Conservation (phyloP, 139 green algal genomes). For the Micractinium sp. region DNA sequence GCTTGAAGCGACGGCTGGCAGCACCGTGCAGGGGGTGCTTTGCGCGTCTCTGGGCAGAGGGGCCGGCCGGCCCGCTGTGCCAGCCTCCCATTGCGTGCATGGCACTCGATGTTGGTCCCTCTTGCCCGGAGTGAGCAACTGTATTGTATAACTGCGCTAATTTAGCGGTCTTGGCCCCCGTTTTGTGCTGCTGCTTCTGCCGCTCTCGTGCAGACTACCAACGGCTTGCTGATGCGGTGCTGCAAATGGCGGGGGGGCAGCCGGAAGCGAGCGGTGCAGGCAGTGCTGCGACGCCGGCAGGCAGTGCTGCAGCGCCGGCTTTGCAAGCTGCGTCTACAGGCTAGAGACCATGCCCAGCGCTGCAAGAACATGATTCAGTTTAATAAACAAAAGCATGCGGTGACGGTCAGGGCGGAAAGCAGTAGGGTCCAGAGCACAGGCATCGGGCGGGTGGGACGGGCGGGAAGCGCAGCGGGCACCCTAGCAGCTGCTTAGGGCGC, state of each 20-base stretch:
- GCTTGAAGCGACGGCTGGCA: too few relatives aligned
- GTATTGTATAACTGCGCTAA: background rate
- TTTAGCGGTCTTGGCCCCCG: background rate
- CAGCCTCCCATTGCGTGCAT: too few relatives aligned
- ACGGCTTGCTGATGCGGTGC: constrained; percentile 8
- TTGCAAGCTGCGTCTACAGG: background rate
- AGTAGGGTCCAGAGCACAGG: too few relatives aligned
- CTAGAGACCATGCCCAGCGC: background rate
- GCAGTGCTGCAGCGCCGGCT: background rate
- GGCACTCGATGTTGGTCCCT: background rate
- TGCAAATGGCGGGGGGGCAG: background rate
- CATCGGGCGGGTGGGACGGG: too few relatives aligned
- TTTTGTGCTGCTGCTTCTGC: background rate
- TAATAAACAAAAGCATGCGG: too few relatives aligned
- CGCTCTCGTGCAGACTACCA: background rate
- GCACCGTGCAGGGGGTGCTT: too few relatives aligned
- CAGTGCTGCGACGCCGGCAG: background rate
- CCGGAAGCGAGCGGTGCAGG: background rate
- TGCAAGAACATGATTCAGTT: too few relatives aligned
- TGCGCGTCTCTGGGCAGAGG: too few relatives aligned
- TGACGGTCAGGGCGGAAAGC: too few relatives aligned
- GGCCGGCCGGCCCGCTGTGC: background rate
- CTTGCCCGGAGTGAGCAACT: background rate
- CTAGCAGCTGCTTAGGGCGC: too few relatives aligned
- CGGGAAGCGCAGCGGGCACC: too few relatives aligned